Evolutionary conservation across 441 rosid genomes (phyloP), one percentile per base, ranked within the genome.

Genomic region (Theobroma grandiflorum): DNA sequence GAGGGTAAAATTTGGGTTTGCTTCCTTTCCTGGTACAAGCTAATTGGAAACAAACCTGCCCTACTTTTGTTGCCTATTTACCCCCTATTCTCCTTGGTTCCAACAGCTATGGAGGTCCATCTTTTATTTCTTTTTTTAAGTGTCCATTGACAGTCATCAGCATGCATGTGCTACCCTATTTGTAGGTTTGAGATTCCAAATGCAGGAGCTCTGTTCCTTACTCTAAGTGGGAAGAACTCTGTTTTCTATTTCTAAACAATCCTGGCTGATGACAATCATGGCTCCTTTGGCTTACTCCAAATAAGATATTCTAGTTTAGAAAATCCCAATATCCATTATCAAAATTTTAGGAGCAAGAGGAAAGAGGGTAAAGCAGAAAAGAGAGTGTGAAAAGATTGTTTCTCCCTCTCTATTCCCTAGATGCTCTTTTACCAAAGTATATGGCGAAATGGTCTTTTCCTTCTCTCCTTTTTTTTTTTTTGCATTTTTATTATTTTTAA

Each of bases 121-220:
- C 10, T 15, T 37, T 20, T 10, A 1, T 26, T 47, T 22, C 6
- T 9, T 31, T 8, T 8, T 33, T 50, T 43, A 22, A 22, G 10
- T 50, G 10, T 9, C 42, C 61, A 33, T 35, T 37, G 49, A 26
- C 64, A 59, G 64, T 57, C 11, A 26, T 33, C 64, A 22, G 8
- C 49, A 45, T 45, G 49, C 42, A 26, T 40, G 42, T 72, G 45
- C 47, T 6, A 40, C 73, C 77, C 71, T 50, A 72, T 75, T 67
- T 35, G 69, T 78, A 81, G 85, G 83, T 33, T 84, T 83, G 75
- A 83, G 90, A 81, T 81, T 85, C 89, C 89, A 86, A 82, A 89
- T 84, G 89, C 90, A 75, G 90, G 88, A 83, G 82, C 31, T 77
- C 50, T 90, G 88, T 79, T 81, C 77, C 85, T 87, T 84, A 38